Evolutionary conservation across 495 filamentous ascomycete genomes (phyloP).

Genomic region (Penicillium nucicola): DNA sequence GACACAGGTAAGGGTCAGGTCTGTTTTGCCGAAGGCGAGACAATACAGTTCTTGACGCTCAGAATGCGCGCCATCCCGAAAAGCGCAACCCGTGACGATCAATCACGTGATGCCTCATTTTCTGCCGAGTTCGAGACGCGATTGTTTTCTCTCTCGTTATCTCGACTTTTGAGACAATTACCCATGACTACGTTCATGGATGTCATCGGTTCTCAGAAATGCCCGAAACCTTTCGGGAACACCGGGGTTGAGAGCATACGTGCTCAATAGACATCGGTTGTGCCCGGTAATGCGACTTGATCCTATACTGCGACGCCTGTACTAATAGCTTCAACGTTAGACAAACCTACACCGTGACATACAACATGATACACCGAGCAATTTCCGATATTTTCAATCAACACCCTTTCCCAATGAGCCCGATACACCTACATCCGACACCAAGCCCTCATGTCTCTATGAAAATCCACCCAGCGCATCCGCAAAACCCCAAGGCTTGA

Average conservation of each 20-base stretch:
- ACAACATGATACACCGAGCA: neutral
- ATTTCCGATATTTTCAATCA: conserved; percentile 1
- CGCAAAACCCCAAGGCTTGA: neutral
- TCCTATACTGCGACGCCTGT: too few relatives aligned
- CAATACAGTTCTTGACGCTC: conserved; percentile 15
- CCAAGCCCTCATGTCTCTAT: neutral
- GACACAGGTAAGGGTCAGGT: neutral
- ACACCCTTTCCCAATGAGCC: neutral
- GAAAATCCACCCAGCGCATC: neutral
- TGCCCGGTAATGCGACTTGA: neutral
- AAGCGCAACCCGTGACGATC: conserved; percentile 40
- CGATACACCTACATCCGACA: neutral
- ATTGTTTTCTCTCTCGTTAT: conserved; percentile 2
- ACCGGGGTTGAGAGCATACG: conserved; percentile 32
- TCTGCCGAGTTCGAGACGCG: conserved; percentile 19
- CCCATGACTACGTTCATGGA: conserved; percentile 44
- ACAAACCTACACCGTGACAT: too few relatives aligned
- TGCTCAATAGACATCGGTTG: neutral
- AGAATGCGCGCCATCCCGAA: conserved; percentile 36
- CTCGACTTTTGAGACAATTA: conserved; percentile 3
- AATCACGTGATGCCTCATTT: conserved; percentile 33
- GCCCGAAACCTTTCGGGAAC: conserved; percentile 39
- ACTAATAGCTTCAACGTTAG: too few relatives aligned
- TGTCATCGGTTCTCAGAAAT: conserved; percentile 48
- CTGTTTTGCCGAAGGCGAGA: conserved; percentile 11